These are phyloP conservation scores for Silene coronaria DNA, from an alignment of 179 eudicot species.

Conservation along the genomic window DNA sequence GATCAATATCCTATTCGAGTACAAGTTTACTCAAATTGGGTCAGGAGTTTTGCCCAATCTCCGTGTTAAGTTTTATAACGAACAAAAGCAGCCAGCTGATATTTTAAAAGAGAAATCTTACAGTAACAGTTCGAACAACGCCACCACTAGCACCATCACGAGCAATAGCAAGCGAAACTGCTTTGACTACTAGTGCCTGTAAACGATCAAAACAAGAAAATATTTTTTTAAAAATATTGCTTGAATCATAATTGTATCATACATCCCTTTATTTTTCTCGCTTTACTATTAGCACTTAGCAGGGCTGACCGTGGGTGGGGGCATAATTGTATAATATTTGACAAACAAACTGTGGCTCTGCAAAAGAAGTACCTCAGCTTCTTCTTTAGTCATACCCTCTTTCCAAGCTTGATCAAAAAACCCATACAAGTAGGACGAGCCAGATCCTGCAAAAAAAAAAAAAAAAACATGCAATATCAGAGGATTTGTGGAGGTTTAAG, in stretches of 20 bases:
- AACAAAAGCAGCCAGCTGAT: not conserved
- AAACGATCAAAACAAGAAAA: not conserved
- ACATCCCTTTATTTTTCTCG: not conserved
- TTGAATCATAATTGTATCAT: not conserved
- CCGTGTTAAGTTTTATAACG: too few relatives aligned
- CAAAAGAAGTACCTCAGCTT: conserved; percentile 69
- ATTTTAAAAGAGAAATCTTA: conserved; percentile 29
- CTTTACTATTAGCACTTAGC: not conserved
- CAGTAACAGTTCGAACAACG: conserved; percentile 85
- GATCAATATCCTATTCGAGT: too few relatives aligned
- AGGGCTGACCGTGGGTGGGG: not conserved
- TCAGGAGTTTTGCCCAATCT: not conserved
- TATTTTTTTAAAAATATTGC: not conserved
- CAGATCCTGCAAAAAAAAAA: conserved; percentile 62
- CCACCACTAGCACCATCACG: conserved; percentile 99
- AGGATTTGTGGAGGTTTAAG: not conserved
- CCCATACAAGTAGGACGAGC: conserved; percentile 88
- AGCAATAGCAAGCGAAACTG: conserved; percentile 98
- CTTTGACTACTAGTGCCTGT: conserved; percentile 85
- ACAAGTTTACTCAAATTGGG: too few relatives aligned
- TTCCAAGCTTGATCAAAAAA: conserved; percentile 97
- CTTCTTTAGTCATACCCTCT: conserved; percentile 89
- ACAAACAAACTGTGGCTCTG: not conserved
- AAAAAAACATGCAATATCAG: not conserved
- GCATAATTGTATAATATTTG: not conserved